Conservation (phyloP, 225 moss, liverwort and hornwort species). For the Asterella californica region DNA sequence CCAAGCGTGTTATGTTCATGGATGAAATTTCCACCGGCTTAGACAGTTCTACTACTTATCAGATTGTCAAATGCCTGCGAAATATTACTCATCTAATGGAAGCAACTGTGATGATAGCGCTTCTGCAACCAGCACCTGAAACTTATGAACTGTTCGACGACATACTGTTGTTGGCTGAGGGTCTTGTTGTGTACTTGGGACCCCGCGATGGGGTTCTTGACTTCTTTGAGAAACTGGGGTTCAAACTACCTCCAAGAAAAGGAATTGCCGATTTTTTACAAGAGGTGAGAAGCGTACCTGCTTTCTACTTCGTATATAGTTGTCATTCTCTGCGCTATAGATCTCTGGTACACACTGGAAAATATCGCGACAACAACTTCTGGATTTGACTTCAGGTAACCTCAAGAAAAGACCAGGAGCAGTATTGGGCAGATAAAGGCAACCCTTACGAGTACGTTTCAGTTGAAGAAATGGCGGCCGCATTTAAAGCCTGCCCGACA, state of each 20-base stretch:
- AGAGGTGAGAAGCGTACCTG: conserved; percentile 21
- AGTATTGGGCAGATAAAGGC: conserved; percentile 39
- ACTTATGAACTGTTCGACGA: conserved; percentile 46
- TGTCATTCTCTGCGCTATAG: too few relatives aligned
- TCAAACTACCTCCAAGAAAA: conserved; percentile 40
- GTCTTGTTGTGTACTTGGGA: conserved; percentile 36
- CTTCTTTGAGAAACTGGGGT: conserved; percentile 40
- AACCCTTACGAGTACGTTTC: conserved; percentile 33
- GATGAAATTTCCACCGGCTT: conserved; percentile 49
- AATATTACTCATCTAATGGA: conserved; percentile 35
- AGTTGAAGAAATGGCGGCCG: conserved; percentile 27
- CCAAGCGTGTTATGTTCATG: conserved; percentile 32
- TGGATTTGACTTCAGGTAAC: conserved; percentile 26
- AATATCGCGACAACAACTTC: too few relatives aligned
- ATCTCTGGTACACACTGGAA: too few relatives aligned
- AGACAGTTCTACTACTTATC: conserved; percentile 44
- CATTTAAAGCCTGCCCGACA: conserved; percentile 24
- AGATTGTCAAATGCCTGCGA: conserved; percentile 31
- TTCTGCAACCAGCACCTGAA: conserved; percentile 47
- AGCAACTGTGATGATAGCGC: conserved; percentile 39
- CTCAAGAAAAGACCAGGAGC: conserved; percentile 40
- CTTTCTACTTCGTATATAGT: too few relatives aligned
- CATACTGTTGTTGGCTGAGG: conserved; percentile 36
- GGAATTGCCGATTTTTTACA: conserved; percentile 47
- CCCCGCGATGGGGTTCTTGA: conserved; percentile 28